These are phyloP conservation scores for Plasmodiophora brassicae DNA, from an alignment of 208 protist genomes.

Conservation along the genomic window DNA sequence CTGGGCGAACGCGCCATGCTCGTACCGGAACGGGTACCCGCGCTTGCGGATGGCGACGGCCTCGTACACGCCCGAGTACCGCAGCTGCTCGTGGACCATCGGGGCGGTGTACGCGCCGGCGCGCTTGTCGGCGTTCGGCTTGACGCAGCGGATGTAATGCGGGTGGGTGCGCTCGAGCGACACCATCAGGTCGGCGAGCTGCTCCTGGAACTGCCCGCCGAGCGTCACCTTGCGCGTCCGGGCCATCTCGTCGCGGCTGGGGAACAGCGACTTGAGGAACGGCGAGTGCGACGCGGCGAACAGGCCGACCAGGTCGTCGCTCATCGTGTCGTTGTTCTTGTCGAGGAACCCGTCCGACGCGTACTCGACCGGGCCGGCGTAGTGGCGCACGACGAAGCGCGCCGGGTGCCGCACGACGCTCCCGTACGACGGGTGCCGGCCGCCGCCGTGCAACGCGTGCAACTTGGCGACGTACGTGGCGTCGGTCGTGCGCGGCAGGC, in stretches of 20 bases:
- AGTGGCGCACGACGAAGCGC: constrained; percentile 65
- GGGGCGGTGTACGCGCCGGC: constrained; percentile 14
- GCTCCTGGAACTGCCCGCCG: constrained; percentile 16
- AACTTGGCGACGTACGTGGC: neutral
- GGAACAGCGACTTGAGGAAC: neutral
- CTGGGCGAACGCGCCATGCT: neutral
- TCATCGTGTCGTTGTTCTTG: constrained; percentile 61
- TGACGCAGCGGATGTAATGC: constrained; percentile 70
- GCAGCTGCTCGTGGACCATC: constrained; percentile 42
- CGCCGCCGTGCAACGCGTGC: neutral
- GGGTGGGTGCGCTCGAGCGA: constrained; percentile 26
- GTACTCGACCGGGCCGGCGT: constrained; percentile 67
- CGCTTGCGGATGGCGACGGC: constrained; percentile 45
- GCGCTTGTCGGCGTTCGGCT: constrained; percentile 65
- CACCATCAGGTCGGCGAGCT: constrained; percentile 31
- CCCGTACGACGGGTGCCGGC: neutral
- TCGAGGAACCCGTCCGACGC: constrained; percentile 53
- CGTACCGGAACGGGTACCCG: constrained; percentile 31
- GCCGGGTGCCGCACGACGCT: constrained; percentile 27
- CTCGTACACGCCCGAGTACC: constrained; percentile 44
- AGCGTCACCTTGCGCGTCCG: neutral
- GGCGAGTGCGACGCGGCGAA: neutral
- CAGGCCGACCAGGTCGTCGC: constrained; percentile 26
- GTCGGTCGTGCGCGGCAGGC: constrained; percentile 25
- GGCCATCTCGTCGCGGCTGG: neutral